Base-by-base conservation (phyloP, 192 early-diverging fungal genomes). In the Dimargaris verticillata region DNA sequence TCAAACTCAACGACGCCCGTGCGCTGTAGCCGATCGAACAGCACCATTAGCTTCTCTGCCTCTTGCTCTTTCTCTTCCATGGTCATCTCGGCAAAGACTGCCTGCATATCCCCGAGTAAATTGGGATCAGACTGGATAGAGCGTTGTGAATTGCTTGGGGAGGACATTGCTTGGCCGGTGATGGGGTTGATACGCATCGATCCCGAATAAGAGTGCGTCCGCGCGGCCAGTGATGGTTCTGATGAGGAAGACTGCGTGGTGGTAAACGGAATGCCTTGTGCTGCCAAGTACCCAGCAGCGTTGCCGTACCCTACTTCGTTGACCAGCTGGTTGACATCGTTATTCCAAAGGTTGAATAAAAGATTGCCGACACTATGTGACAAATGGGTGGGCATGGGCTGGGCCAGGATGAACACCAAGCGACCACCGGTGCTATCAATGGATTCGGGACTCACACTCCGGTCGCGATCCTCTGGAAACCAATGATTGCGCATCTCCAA, bases 31-130 rank as follows among this genome's bases (percentile, higher is more conserved):
- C 88, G 78, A 61, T 99, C 92, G 74, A 99, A 93, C 69, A 96
- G 75, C 0, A 92, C 92, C 76, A 97, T 84, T 66, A 99, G 66
- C 26, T 80, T 78, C 68, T 94, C 91, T 3, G 91, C 92, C 63
- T 99, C 95, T 43, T 83, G 72, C 65, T 95, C 92, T 66, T 95
- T 96, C 67, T 99, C 93, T 66, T 94, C 95, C 44, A 94, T 91
- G 2, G 91, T 95, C 90, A 99, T 91, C 15, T 80, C 75, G 9
- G 82, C 79, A 70, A 90, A 79, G 42, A 80, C 78, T 3, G 69
- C 72, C 25, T 74, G 22, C 4, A 22, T 17, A 48, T 48, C 47
- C 47, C 3, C 47, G 4, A 48, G 17, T 20, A 22, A 22, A 20
- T 20, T 48, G 22, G 47, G 47, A 7, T 48, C 47, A n/a, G n/a